These are phyloP conservation scores for Clonostachys rhizophaga DNA, from an alignment of 2,329 filamentous ascomycete species.

Conservation along the genomic window DNA sequence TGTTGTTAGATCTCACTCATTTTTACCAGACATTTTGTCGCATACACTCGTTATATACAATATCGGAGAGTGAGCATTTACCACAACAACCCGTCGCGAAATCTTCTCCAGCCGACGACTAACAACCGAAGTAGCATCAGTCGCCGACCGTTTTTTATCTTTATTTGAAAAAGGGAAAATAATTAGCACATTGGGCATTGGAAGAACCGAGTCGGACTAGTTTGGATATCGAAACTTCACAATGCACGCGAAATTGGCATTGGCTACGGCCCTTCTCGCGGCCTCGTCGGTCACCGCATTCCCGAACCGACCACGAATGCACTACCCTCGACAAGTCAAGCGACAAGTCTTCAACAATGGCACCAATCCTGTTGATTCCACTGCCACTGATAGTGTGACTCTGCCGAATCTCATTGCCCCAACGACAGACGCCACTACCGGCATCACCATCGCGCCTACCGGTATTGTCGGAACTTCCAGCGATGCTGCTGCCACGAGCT, in stretches of 20 bases:
- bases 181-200: not conserved
- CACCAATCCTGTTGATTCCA: slow-evolving; percentile 16
- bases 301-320: slow-evolving; percentile 43
- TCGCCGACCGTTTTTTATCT: not conserved
- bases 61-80: not conserved
- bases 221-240: not conserved
- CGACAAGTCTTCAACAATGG: slow-evolving; percentile 37
- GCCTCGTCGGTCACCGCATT: slow-evolving; percentile 38
- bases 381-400: slow-evolving; percentile 9
- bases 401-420: slow-evolving; percentile 7
- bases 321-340: slow-evolving; percentile 53
- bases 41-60: not conserved
- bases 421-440: slow-evolving; percentile 12
- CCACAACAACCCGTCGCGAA: not conserved
- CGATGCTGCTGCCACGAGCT: not conserved
- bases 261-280: slow-evolving; percentile 44
- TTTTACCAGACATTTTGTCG: no score
- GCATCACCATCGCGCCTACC: slow-evolving; percentile 10
- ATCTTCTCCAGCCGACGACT: not conserved
- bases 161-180: no score
- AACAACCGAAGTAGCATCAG: not conserved
- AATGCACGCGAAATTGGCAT: slow-evolving; percentile 43
- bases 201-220: not conserved
- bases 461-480: not conserved
- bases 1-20: not conserved